Base-by-base conservation (phyloP, 176 grass and related monocot species). In the Canna indica region DNA sequence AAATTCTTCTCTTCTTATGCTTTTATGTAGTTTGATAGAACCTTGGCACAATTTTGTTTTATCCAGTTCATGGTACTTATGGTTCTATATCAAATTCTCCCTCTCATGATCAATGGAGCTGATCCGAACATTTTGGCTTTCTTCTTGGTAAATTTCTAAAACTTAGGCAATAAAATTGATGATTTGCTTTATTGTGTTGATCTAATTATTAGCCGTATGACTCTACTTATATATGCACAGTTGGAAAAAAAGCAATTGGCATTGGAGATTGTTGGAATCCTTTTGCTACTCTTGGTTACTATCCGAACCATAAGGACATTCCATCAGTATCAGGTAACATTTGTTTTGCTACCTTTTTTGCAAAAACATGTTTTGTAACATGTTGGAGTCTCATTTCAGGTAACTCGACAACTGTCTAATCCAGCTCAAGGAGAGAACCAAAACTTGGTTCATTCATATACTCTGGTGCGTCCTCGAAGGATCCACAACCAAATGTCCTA, bases 21-120 rank as follows among this genome's bases (percentile, higher is more conserved):
- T 36, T 53, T 48, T 75, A 24, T 35, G 46, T 71, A 34, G 28
- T 76, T 53, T 56, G n/a, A 71, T 13, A 4, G 11, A 41, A 30
- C 2, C 1, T 77, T n/a, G 14, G 14, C 22, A 4, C 73, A 18
- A 53, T 29, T 46, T 76, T 46, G 73, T 56, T 77, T 70, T 69
- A 17, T 69, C 69, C 50, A 99, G 94, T 99, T 99, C 82, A 71
- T 88, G 80, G 53, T 88, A 54, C 80, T 99, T 79, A 68, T 99
- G 47, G 20, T 90, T 59, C 82, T 99, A 60, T 86, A 86, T 29
- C 94, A 99, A 74, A 71, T 75, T 3, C 84, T 99, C 38, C 89
- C 86, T 76, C 67, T 99, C 14, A 78, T 90, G 62, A 80, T 99
- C n/a, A 73, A 69, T 50, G 93, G 72, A 56, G 54, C 83, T 13